phyloP scores from a whole-genome alignment of 371 early-diverging fungal species.

The Nematocida sp. region DNA sequence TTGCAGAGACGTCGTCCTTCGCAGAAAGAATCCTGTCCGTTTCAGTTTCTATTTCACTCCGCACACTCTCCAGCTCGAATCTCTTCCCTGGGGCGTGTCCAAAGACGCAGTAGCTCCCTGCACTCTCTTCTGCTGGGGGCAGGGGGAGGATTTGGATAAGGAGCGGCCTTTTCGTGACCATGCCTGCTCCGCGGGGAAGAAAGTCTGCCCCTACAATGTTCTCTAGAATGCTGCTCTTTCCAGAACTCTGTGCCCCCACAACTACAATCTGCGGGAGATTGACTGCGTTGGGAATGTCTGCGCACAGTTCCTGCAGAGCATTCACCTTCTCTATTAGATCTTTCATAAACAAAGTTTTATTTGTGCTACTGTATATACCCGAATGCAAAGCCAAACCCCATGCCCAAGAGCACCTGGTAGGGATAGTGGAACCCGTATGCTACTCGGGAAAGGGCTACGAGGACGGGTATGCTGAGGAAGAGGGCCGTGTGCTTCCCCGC shows the following conservation, averaged over 20 bases:
- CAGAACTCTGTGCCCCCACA: conserved; percentile 88
- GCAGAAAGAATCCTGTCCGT: conserved; percentile 76
- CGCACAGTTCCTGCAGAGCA: conserved; percentile 87
- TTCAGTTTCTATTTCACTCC: conserved; percentile 77
- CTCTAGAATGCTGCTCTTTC: conserved; percentile 93
- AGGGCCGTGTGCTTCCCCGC: not conserved
- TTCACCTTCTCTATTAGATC: conserved; percentile 65
- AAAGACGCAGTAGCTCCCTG: conserved; percentile 4
- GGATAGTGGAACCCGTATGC: conserved; percentile 18
- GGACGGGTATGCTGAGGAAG: not conserved
- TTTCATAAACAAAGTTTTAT: conserved; percentile 20
- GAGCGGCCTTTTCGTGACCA: conserved; percentile 95
- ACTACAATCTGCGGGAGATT: conserved; percentile 95
- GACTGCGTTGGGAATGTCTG: conserved; percentile 68
- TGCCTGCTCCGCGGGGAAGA: conserved; percentile 86
- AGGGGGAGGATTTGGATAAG: conserved; percentile 73
- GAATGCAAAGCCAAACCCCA: not conserved
- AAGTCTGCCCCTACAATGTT: conserved; percentile 95
- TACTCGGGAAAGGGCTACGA: conserved; percentile 4
- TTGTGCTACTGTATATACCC: not conserved
- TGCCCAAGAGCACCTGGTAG: conserved; percentile 27
- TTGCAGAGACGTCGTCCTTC: conserved; percentile 71
- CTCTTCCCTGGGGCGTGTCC: conserved; percentile 18
- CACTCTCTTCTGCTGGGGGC: not conserved
- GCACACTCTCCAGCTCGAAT: conserved; percentile 71